phyloP scores from a whole-genome alignment of 2,329 filamentous ascomycete species.

The Diplodia seriata region DNA sequence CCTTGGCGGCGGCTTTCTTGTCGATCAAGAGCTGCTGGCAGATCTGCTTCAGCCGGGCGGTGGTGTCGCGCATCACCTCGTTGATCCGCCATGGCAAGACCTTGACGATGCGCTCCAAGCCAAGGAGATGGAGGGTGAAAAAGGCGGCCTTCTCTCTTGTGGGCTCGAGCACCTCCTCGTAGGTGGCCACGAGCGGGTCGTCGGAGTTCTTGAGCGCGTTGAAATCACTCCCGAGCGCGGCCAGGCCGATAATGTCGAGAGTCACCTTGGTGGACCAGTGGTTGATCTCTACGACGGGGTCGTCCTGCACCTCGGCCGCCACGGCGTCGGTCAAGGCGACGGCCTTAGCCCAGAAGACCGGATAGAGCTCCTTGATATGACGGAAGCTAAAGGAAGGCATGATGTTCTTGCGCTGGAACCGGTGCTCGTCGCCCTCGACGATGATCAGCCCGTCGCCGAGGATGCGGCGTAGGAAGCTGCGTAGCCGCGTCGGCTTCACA shows the following conservation, averaged over 20 bases:
- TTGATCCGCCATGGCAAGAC: constrained; percentile 58
- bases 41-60: constrained; percentile 48
- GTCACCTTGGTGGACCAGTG: constrained; percentile 55
- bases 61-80: constrained; percentile 48
- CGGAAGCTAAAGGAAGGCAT: constrained; percentile 86
- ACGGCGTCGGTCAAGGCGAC: constrained; percentile 71
- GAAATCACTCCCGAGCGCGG: constrained; percentile 55
- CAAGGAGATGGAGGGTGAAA: constrained; percentile 49
- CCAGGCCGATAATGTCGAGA: constrained; percentile 56
- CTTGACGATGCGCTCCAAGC: constrained; percentile 49
- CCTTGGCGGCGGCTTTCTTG: constrained; percentile 52
- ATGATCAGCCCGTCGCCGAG: constrained; percentile 60
- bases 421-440: constrained; percentile 59
- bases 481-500: constrained; percentile 56
- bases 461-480: constrained; percentile 56
- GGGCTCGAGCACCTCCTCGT: constrained; percentile 56
- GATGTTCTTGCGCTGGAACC: constrained; percentile 71
- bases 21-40: constrained; percentile 58
- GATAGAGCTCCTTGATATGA: constrained; percentile 84
- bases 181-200: constrained; percentile 52
- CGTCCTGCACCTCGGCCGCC: constrained; percentile 55
- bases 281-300: constrained; percentile 52
- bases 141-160: constrained; percentile 56
- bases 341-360: constrained; percentile 82
- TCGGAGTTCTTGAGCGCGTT: constrained; percentile 50